phyloP scores from a whole-genome alignment of 768 basidiomycete genomes.

The Ephemerocybe angulata region DNA sequence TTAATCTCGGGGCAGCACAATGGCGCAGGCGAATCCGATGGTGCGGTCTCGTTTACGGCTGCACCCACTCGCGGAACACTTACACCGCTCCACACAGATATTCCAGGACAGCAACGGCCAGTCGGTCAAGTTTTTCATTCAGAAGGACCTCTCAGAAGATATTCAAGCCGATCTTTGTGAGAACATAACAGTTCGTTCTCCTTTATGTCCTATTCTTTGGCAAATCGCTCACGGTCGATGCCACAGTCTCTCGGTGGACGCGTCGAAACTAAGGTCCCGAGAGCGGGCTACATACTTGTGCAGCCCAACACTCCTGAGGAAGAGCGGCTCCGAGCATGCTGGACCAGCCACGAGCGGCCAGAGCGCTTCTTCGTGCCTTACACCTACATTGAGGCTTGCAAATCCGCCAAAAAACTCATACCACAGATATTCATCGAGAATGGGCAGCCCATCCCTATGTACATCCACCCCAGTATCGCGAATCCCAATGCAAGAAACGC shows the following conservation, averaged over 20 bases:
- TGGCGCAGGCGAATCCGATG: too few relatives aligned
- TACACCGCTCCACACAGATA: conserved; percentile 47
- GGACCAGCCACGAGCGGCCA: conserved; percentile 65
- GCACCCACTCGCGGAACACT: neutral
- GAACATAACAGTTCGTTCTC: conserved; percentile 56
- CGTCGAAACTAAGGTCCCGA: conserved; percentile 74
- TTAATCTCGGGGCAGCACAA: conserved; percentile 41
- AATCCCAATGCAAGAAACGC: conserved; percentile 70
- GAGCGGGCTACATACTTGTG: conserved; percentile 70
- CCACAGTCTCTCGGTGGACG: conserved; percentile 69
- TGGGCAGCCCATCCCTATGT: conserved; percentile 64
- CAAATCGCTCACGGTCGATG: neutral
- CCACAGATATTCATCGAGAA: conserved; percentile 75
- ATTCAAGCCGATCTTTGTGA: conserved; percentile 70
- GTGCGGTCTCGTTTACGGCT: too few relatives aligned
- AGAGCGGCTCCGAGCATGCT: conserved; percentile 71
- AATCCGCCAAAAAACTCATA: conserved; percentile 66
- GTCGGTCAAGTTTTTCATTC: conserved; percentile 80
- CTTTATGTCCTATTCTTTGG: neutral
- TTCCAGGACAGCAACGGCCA: conserved; percentile 68
- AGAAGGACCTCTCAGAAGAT: conserved; percentile 69
- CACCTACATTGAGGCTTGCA: conserved; percentile 82
- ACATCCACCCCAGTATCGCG: conserved; percentile 77
- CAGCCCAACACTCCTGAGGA: conserved; percentile 68
- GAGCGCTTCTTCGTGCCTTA: conserved; percentile 77